Evolutionary conservation across 352 stramenopile genomes (phyloP), one percentile per base, ranked within the genome.

Genomic region (Globisporangium echinulatum): DNA sequence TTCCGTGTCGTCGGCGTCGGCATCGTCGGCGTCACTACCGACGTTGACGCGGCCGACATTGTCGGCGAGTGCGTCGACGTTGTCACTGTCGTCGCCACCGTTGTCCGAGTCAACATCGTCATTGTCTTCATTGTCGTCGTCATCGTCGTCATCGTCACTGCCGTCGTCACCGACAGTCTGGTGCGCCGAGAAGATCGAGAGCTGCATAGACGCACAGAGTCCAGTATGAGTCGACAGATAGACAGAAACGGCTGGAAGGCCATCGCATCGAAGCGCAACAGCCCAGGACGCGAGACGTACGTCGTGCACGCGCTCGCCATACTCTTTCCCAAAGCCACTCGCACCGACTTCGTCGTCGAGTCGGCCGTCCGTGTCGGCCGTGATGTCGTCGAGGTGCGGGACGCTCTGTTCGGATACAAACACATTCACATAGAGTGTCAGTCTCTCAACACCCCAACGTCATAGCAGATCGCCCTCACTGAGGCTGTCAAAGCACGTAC

Each of bases 161-260:
- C 74, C 71, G 38, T 61, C 68, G 13, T 77, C 68, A 4, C 71
- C 71, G 11, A 74, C 68, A 7, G 49, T 17, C 42, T 83, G 83
- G 51, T 92, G 83, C 10, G 81, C 83, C 7, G 83, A 84, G 52
- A 90, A 92, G 66, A 92, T 92, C n/a, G 79, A 87, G 37, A 92
- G 72, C 82, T 92, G 36, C 44, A 40, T 10, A 7, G 17, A 39
- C 15, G 63, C 3, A 63, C 60, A 61, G 37, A 42, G 25, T 33
- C 25, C 25, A 33, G 25, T 33, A 33, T 33, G 2, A 33, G 25
- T 33, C 25, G 25, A 33, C 25, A 33, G 25, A 33, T 33, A 33
- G 25, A 33, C 25, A 33, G 25, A 33, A 33, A 33, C 25, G 25
- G 25, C 25, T 33, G 25, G 25, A 33, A 33, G 25, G 25, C 25